Evolutionary conservation across 2,329 filamentous ascomycete species (phyloP).

Genomic region (Grosmannia clavigera): DNA sequence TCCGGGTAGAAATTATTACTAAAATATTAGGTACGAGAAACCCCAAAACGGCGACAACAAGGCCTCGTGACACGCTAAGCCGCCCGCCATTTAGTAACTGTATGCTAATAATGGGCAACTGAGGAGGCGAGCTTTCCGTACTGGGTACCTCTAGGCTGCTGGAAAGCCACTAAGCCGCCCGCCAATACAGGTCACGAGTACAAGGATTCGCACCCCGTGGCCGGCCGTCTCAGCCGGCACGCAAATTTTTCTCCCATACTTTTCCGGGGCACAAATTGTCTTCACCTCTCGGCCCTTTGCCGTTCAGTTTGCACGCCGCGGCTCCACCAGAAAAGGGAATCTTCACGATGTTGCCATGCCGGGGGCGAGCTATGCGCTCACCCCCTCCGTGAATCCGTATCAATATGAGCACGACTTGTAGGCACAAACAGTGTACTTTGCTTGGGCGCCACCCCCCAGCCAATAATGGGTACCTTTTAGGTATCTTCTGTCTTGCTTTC

Average conservation of each 20-base stretch:
- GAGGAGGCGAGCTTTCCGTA: background rate
- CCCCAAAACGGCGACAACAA: slow-evolving; percentile 4
- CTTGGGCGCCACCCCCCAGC: slow-evolving; percentile 5
- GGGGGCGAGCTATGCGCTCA: background rate
- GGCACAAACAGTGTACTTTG: background rate
- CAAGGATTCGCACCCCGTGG: background rate
- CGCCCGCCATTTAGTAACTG: slow-evolving; percentile 16
- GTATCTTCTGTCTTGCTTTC: background rate
- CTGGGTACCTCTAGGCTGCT: background rate
- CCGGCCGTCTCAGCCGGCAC: background rate
- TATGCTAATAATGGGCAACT: slow-evolving; percentile 13
- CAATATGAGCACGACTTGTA: background rate
- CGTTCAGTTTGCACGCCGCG: background rate
- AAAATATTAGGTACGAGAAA: slow-evolving; percentile 20
- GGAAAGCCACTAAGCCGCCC: background rate
- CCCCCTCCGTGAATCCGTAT: slow-evolving; percentile 5
- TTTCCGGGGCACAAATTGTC: background rate
- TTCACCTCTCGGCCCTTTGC: background rate
- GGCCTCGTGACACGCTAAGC: slow-evolving; percentile 13
- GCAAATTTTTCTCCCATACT: background rate
- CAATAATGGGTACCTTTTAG: background rate
- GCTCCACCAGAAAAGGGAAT: background rate
- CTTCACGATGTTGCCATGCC: background rate
- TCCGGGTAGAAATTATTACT: slow-evolving; percentile 14
- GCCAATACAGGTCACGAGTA: background rate